A percentile compares a stretch with the other conserved stretches of the same genome.
phyloP scores from a whole-genome alignment of 108 stramenopile species.

The Nitzschia sp. region DNA sequence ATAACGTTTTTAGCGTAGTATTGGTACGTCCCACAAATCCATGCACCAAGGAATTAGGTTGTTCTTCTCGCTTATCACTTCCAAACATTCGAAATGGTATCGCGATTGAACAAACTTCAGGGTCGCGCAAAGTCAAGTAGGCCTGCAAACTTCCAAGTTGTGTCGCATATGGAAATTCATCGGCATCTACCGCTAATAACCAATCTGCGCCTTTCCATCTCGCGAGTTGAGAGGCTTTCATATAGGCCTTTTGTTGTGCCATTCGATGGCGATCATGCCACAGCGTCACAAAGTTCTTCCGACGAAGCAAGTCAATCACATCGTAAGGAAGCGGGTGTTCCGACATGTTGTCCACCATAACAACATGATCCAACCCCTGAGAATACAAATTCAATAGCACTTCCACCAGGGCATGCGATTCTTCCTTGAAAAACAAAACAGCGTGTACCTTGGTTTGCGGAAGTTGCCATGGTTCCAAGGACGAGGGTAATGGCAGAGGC shows the following conservation, averaged over 20 bases:
- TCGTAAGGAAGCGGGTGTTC: not conserved
- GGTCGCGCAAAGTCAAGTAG: conserved; percentile 8
- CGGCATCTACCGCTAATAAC: conserved; percentile 7
- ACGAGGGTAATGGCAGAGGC: not conserved
- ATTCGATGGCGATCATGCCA: not conserved
- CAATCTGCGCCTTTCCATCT: conserved; percentile 1
- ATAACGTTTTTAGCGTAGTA: not conserved
- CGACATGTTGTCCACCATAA: conserved; percentile 11
- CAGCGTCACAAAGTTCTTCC: not conserved
- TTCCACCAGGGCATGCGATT: conserved; percentile 22
- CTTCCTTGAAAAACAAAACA: conserved; percentile 15
- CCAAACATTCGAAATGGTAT: conserved; percentile 17
- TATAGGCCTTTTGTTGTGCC: not conserved
- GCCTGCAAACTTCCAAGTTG: not conserved
- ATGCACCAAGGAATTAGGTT: conserved; percentile 9
- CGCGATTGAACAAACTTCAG: conserved; percentile 8
- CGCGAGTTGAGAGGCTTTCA: not conserved
- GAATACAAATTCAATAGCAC: conserved; percentile 1
- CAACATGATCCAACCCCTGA: conserved; percentile 19
- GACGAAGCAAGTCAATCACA: not conserved
- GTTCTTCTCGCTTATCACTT: conserved; percentile 9
- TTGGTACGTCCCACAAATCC: conserved; percentile 14
- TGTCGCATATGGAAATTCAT: conserved; percentile 23
- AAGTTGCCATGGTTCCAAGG: conserved; percentile 5
- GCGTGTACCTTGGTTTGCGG: conserved; percentile 4